These are phyloP conservation scores for Leccinum obscurum DNA, from an alignment of 768 basidiomycete species.

Conservation along the genomic window DNA sequence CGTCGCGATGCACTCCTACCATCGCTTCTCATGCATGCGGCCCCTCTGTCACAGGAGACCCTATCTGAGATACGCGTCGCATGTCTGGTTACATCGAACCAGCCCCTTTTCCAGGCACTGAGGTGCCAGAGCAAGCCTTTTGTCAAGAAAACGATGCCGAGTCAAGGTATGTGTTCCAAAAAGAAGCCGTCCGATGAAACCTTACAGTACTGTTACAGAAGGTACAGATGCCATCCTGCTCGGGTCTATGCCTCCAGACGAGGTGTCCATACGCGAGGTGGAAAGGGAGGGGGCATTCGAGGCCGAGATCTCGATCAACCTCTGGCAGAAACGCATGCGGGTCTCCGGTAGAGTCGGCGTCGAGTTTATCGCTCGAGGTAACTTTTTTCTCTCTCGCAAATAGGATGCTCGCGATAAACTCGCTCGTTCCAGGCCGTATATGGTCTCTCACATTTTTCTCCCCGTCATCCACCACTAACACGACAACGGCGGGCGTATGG, in stretches of 20 bases:
- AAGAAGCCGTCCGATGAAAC: neutral
- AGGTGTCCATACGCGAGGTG: conserved; percentile 54
- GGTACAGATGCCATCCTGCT: conserved; percentile 52
- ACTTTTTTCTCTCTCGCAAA: neutral
- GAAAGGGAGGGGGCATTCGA: conserved; percentile 54
- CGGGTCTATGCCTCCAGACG: conserved; percentile 49
- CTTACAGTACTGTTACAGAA: conserved; percentile 4
- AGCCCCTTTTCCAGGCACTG: conserved; percentile 28
- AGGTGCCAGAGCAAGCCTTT: conserved; percentile 16
- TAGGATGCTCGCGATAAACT: neutral
- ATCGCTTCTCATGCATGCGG: conserved; percentile 53
- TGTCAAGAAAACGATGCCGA: conserved; percentile 9
- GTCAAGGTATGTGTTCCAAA: conserved; percentile 9
- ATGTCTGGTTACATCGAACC: conserved; percentile 37
- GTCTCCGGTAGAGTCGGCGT: conserved; percentile 52
- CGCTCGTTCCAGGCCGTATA: conserved; percentile 22
- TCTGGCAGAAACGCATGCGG: conserved; percentile 74
- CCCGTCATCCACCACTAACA: conserved; percentile 4
- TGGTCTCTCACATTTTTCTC: conserved; percentile 29
- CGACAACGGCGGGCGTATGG: conserved; percentile 29
- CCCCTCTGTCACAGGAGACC: conserved; percentile 42
- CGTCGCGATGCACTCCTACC: conserved; percentile 42
- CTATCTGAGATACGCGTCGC: conserved; percentile 64
- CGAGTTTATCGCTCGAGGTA: conserved; percentile 67
- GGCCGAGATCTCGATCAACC: conserved; percentile 42